phyloP scores from a whole-genome alignment of 2,329 filamentous ascomycete species.

The Talaromyces sp. region DNA sequence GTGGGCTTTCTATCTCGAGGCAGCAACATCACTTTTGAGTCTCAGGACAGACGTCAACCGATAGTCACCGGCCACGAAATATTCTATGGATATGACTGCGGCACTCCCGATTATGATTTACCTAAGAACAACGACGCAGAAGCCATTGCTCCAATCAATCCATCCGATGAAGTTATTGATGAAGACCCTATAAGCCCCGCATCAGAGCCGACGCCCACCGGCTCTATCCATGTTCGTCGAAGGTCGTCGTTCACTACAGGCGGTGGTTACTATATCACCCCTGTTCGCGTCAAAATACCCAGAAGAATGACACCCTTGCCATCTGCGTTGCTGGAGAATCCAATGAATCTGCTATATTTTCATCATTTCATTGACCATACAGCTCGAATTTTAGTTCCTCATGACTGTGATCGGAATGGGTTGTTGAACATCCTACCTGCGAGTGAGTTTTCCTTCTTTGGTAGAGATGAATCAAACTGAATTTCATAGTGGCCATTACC shows the following conservation, averaged over 20 bases:
- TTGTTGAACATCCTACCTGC: conserved; percentile 61
- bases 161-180: conserved; percentile 31
- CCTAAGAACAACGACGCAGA: conserved; percentile 67
- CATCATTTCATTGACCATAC: conserved; percentile 78
- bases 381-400: conserved; percentile 61
- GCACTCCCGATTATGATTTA: conserved; percentile 65
- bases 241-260: conserved; percentile 53
- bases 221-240: conserved; percentile 14
- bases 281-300: conserved; percentile 63
- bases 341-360: conserved; percentile 75
- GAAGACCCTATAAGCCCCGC: conserved; percentile 7
- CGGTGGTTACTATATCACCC: conserved; percentile 66
- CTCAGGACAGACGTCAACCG: conserved; percentile 5
- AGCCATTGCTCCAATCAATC: conserved; percentile 56
- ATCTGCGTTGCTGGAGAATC: conserved; percentile 61
- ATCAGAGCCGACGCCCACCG: conserved; percentile 9
- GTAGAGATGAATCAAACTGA: background rate
- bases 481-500: conserved; percentile 40
- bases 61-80: conserved; percentile 28
- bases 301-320: conserved; percentile 57
- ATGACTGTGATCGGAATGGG: conserved; percentile 60
- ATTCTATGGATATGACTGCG: conserved; percentile 67
- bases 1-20: background rate
- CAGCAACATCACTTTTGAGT: background rate
- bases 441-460: conserved; percentile 46